Percentiles rank a stretch among this genome's conserved stretches.
These are phyloP conservation scores for Elaeis guineensis DNA, from an alignment of 176 grass and related monocot species.

Conservation along the genomic window DNA sequence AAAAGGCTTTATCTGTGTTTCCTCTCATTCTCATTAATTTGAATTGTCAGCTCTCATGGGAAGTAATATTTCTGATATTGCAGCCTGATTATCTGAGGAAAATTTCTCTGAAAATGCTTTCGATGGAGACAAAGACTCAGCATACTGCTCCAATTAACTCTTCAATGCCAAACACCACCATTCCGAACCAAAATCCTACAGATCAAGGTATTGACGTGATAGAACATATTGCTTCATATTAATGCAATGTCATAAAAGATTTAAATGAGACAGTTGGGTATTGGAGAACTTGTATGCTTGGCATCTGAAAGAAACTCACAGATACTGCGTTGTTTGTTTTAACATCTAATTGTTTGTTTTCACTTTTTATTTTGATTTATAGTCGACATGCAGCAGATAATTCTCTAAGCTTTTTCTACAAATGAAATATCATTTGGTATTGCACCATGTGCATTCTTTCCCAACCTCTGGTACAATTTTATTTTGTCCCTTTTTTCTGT, in stretches of 20 bases:
- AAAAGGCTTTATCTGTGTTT: background rate
- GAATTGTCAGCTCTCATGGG: background rate
- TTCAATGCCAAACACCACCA: constrained; percentile 11
- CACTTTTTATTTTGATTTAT: too few species aligned
- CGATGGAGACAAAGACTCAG: constrained; percentile 73
- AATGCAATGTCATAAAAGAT: background rate
- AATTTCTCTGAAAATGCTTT: constrained; percentile 89
- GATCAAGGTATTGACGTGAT: constrained; percentile 38
- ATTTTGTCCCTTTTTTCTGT: too few species aligned
- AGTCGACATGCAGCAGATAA: too few species aligned
- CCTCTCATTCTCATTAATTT: background rate
- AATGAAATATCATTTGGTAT: too few species aligned
- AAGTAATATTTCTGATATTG: constrained; percentile 11
- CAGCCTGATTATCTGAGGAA: constrained; percentile 85
- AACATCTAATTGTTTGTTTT: too few species aligned
- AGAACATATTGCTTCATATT: background rate
- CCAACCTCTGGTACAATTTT: too few species aligned
- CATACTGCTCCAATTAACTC: constrained; percentile 30
- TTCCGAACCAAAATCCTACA: constrained; percentile 40
- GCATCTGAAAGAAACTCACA: too few species aligned
- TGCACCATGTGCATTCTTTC: too few species aligned
- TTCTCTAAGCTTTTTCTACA: too few species aligned
- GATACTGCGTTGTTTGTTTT: too few species aligned
- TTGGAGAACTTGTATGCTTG: background rate
- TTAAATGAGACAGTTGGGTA: background rate